Conservation (phyloP, 805 yeast genomes). For the Yamadazyma endophytica region DNA sequence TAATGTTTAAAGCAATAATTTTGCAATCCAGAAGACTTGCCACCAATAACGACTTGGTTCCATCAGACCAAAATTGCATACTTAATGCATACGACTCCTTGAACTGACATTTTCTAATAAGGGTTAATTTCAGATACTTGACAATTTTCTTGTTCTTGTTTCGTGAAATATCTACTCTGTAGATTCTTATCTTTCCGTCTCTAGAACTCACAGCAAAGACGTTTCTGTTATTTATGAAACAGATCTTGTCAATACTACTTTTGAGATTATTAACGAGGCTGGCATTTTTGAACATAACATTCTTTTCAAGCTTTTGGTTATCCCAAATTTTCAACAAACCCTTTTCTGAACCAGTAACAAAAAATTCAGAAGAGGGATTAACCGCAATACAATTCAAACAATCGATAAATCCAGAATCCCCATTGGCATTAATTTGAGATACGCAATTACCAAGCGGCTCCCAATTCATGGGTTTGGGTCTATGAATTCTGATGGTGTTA, state of each 20-base stretch:
- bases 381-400: constrained; percentile 53
- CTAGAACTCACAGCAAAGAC: constrained; percentile 54
- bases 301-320: constrained; percentile 55
- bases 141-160: constrained; percentile 28
- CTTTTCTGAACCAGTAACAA: constrained; percentile 73
- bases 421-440: constrained; percentile 61
- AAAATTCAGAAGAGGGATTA: constrained; percentile 59
- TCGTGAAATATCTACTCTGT: constrained; percentile 28
- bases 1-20: constrained; percentile 53
- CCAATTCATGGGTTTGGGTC: constrained; percentile 6
- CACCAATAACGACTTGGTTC: constrained; percentile 34
- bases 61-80: constrained; percentile 4
- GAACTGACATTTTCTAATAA: constrained; percentile 41
- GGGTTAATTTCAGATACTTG: constrained; percentile 21
- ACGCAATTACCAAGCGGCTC: constrained; percentile 29
- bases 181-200: constrained; percentile 43
- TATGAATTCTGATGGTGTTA: constrained; percentile 9
- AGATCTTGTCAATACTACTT: constrained; percentile 45
- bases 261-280: constrained; percentile 44
- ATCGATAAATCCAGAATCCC: constrained; percentile 32
- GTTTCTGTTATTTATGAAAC: constrained; percentile 50
- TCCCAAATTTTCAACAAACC: constrained; percentile 83
- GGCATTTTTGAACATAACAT: constrained; percentile 48
- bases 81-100: constrained; percentile 14
- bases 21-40: constrained; percentile 51